Evolutionary conservation across 2,329 filamentous ascomycete species (phyloP).

Genomic region (Colletotrichum orchidophilum): DNA sequence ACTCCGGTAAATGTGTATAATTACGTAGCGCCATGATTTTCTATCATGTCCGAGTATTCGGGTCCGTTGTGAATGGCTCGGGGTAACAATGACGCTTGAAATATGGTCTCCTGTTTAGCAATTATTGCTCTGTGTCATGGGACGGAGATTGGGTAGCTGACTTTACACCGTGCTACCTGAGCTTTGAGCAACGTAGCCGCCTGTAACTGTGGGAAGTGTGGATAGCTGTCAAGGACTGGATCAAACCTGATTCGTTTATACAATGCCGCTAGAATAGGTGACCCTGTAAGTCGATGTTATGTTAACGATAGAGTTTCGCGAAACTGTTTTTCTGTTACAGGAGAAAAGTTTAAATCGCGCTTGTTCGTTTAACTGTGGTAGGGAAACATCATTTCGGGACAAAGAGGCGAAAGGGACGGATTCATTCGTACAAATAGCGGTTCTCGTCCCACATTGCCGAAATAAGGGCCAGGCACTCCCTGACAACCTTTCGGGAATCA

Average conservation of each 20-base stretch:
- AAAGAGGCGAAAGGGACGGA: neutral
- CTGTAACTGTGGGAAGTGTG: neutral
- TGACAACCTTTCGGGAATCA: neutral
- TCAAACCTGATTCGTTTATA: neutral
- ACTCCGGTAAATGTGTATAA: neutral
- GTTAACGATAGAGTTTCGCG: neutral
- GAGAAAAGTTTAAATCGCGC: conserved; percentile 17
- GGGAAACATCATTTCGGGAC: neutral
- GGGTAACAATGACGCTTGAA: neutral
- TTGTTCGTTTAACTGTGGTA: neutral
- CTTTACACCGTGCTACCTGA: no score
- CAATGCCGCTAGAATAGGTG: neutral
- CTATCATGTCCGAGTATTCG: neutral
- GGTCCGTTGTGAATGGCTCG: no score
- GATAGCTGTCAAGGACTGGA: neutral
- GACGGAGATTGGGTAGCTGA: neutral
- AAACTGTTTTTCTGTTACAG: conserved; percentile 16
- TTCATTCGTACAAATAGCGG: neutral
- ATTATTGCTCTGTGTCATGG: neutral
- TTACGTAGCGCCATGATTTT: neutral
- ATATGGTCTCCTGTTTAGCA: neutral
- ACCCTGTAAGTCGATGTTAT: neutral
- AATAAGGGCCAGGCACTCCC: neutral
- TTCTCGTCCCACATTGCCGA: neutral
- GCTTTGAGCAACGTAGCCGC: neutral